Evolutionary conservation across 139 green algal genomes (phyloP), one percentile per base, ranked within the genome.

Genomic region (Chlamydomonas sp.): DNA sequence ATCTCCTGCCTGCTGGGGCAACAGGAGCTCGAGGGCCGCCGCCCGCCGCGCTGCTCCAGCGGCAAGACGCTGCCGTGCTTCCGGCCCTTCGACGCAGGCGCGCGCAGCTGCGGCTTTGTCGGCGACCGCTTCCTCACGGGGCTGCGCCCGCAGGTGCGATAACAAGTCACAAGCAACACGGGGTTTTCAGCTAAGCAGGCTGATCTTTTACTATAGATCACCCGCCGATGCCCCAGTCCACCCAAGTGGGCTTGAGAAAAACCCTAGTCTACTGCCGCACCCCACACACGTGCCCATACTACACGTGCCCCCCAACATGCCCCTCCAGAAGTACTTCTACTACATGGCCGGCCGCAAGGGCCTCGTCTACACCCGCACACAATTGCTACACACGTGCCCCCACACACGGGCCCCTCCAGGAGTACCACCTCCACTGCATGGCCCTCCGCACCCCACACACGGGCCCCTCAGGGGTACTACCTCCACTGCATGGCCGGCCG

Each of bases 401-500:
- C 20, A 54, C 20, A n/a, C n/a, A 1, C n/a, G n/a, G 29, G 50
- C 13, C 36, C 28, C 87, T 85, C 4, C 91, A 96, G 77, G 94
- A 99, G 78, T 99, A 97, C 73, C 98, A 97, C 80, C 98, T 99
- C 76, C 94, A n/a, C n/a, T n/a, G n/a, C n/a, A n/a, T n/a, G n/a
- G n/a, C n/a, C n/a, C n/a, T n/a, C n/a, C n/a, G n/a, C n/a, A n/a
- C n/a, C n/a, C 62, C 87, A 20, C 35, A 67, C 1, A n/a, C n/a
- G 54, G 62, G 5, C 34, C 20, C 87, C 86, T 5, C 91, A 97
- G 79, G 95, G 98, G 78, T 99, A n/a, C n/a, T n/a, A n/a, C n/a
- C n/a, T n/a, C n/a, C n/a, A 99, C 75, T 98, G 94, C 82, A 99
- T 99, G 94, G 94, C 94, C 0, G 94, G 94, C 5, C 80, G 94